Conservation (phyloP, 495 filamentous ascomycete genomes). For the Penicillium flavigenum region DNA sequence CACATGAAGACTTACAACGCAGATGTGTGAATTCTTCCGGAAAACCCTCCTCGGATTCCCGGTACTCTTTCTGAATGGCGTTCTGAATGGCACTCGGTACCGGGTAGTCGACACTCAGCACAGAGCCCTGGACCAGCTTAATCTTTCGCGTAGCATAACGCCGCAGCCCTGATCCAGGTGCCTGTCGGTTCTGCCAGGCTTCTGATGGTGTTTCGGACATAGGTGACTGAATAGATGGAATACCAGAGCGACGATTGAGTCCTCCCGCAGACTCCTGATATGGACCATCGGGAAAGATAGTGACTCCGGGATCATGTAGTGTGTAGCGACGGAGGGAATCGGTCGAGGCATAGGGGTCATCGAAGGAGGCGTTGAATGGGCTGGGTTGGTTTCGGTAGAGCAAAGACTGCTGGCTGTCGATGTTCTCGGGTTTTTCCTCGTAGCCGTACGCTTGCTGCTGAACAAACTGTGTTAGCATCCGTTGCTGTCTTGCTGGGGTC, state of each 20-base stretch:
- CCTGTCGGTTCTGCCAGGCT: constrained; percentile 80
- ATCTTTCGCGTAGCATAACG: constrained; percentile 93
- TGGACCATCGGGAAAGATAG: constrained; percentile 45
- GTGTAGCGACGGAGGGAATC: constrained; percentile 41
- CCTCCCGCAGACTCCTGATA: constrained; percentile 56
- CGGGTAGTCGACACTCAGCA: constrained; percentile 95
- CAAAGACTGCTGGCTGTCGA: constrained; percentile 28
- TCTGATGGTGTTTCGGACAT: constrained; percentile 53
- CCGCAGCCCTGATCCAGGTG: constrained; percentile 66
- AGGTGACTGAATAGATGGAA: constrained; percentile 17
- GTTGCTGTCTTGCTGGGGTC: not conserved
- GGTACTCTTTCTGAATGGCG: constrained; percentile 89
- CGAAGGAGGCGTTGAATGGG: constrained; percentile 61
- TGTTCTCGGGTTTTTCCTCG: constrained; percentile 32
- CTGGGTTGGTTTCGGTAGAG: constrained; percentile 52
- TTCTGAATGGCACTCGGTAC: constrained; percentile 97
- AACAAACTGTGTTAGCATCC: constrained; percentile 11
- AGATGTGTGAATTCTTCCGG: constrained; percentile 93
- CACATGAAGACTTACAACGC: constrained; percentile 62
- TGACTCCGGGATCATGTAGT: constrained; percentile 36
- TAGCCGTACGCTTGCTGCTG: constrained; percentile 29
- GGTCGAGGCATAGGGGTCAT: constrained; percentile 69
- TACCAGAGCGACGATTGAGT: constrained; percentile 22
- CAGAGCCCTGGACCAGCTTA: constrained; percentile 91
- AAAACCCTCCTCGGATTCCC: constrained; percentile 71